A percentile compares a stretch with the other conserved stretches of the same genome.
phyloP scores from a whole-genome alignment of 108 stramenopile genomes.

The Halocafeteria seosinensis region DNA sequence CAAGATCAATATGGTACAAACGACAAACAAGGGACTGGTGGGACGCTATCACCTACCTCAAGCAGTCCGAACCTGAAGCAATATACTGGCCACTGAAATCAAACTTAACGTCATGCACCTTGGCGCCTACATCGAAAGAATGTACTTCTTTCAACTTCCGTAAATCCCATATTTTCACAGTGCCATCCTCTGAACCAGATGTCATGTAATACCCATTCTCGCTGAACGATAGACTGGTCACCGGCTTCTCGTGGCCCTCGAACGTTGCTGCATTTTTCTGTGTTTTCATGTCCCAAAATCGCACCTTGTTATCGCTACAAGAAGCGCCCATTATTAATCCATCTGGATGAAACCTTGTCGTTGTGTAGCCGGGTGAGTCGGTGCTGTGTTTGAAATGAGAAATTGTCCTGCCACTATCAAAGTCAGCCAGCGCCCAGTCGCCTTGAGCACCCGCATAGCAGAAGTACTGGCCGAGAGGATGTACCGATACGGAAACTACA shows the following conservation, averaged over 20 bases:
- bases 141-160: constrained; percentile 24
- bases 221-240: constrained; percentile 45
- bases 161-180: constrained; percentile 56
- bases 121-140: not conserved
- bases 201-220: constrained; percentile 71
- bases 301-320: constrained; percentile 31
- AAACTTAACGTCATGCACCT: not conserved
- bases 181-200: constrained; percentile 24
- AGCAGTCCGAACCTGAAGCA: too few species aligned
- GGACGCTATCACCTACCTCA: too few species aligned
- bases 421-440: not conserved
- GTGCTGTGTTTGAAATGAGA: not conserved
- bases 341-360: constrained; percentile 58
- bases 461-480: not conserved
- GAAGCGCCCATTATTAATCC: constrained; percentile 61
- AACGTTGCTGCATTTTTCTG: constrained; percentile 30
- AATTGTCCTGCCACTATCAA: not conserved
- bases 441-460: not conserved
- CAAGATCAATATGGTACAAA: too few species aligned
- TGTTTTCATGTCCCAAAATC: constrained; percentile 58
- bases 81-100: not conserved
- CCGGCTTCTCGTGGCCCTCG: not conserved
- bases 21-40: too few species aligned
- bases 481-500: not conserved
- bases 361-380: not conserved